Base-by-base conservation (phyloP, 2,329 filamentous ascomycete species). In the Parastagonospora avenae region DNA sequence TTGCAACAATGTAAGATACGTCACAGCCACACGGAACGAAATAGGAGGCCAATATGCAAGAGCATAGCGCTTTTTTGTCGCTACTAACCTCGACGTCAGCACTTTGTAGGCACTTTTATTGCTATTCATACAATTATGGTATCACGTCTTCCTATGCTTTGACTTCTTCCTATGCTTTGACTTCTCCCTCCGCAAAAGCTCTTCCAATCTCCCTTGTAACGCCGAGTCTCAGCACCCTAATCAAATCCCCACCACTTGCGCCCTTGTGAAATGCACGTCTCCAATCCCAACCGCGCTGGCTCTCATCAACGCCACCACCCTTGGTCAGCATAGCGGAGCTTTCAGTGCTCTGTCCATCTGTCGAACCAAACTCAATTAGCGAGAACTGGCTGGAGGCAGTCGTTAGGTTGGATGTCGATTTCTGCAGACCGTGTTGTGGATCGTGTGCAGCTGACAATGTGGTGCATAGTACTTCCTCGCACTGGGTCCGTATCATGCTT, bases 391-490 rank as follows among this genome's bases (percentile, higher is more conserved):
- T 79, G 50, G 82, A 83, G 1, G 78, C 75, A 11, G 82, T 83
- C 1, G 82, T 85, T 4, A 74, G 46, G 76, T 74, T 60, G 72
- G 77, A 60, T 80, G 79, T 63, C 83, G 75, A 58, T 59, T 88
- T 89, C 68, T 84, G 84, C 53, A 94, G 80, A 1, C 60, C 43
- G 11, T 51, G 54, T 15, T 60, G 56, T 50, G 62, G 27, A 11
- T 64, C 86, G 41, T 86, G 84, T 12, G 83, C 85, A 5, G 89
- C 88, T n/a, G 85, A 79, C 16, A 96, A 77, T 5, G 92, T 89
- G 1, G 91, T 84, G 54, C 84, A 78, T 67, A 96, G 85, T 67
- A 92, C 93, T 64, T 91, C 89, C 58, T 91, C 87, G 67, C 89
- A 91, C 19, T 88, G 86, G 0, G 80, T 77, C 66, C 87, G 91